Evolutionary conservation across 108 stramenopile genomes (phyloP).

Genomic region (Stephanodiscus minutulus): DNA sequence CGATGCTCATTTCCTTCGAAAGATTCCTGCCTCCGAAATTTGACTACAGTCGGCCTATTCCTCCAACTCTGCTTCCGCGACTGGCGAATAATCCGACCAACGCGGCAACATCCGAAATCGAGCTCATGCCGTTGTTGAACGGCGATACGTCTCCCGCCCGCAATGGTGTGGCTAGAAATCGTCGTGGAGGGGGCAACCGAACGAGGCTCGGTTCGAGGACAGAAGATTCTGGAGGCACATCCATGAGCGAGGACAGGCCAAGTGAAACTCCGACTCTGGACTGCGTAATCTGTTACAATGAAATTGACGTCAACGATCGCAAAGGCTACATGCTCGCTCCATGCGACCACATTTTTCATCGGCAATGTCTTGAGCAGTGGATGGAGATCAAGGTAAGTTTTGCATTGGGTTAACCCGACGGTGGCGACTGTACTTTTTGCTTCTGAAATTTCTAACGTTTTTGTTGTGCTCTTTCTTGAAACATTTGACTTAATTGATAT

Average conservation of each 20-base stretch:
- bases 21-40: slow-evolving; percentile 92
- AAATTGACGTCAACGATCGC: slow-evolving; percentile 67
- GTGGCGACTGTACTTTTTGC: neutral
- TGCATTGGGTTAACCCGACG: slow-evolving; percentile 11
- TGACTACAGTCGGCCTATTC: slow-evolving; percentile 92
- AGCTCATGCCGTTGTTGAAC: slow-evolving; percentile 38
- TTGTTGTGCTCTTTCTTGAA: neutral
- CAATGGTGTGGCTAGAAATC: slow-evolving; percentile 35
- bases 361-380: slow-evolving; percentile 92
- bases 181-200: slow-evolving; percentile 32
- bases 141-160: slow-evolving; percentile 31
- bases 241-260: slow-evolving; percentile 36
- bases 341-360: slow-evolving; percentile 95
- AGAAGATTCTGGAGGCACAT: slow-evolving; percentile 26
- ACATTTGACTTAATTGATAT: neutral
- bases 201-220: slow-evolving; percentile 32
- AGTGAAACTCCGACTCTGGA: slow-evolving; percentile 56
- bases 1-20: neutral
- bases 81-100: slow-evolving; percentile 33
- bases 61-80: slow-evolving; percentile 61
- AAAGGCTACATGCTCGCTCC: slow-evolving; percentile 95
- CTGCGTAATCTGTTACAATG: slow-evolving; percentile 93
- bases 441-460: neutral
- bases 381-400: slow-evolving; percentile 88
- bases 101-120: slow-evolving; percentile 59